phyloP scores from a whole-genome alignment of 495 filamentous ascomycete species.

The Aspergillus heteromorphus region DNA sequence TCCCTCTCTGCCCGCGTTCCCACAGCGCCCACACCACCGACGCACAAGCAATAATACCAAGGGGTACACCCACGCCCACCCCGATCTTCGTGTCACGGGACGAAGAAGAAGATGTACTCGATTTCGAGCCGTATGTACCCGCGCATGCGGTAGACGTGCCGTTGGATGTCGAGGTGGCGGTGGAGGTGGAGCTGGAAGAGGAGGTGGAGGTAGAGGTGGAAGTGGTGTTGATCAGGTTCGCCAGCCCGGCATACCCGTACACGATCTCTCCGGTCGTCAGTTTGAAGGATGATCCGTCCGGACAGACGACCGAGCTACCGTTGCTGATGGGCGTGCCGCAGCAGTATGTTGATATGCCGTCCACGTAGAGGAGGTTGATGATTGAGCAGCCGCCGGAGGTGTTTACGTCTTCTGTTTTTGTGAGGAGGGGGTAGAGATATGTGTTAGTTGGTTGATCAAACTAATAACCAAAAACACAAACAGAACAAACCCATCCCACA shows the following conservation, averaged over 20 bases:
- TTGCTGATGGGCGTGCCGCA: conserved; percentile 21
- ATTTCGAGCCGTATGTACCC: no score
- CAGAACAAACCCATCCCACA: not conserved
- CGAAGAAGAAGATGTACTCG: conserved; percentile 25
- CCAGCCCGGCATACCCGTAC: conserved; percentile 17
- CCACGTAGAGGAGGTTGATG: conserved; percentile 16
- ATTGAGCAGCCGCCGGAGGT: conserved; percentile 21
- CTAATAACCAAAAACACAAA: no score
- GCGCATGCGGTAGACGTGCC: no score
- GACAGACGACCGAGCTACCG: conserved; percentile 15
- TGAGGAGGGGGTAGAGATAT: no score
- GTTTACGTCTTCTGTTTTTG: conserved; percentile 10
- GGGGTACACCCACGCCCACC: conserved; percentile 23
- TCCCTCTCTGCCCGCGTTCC: conserved; percentile 7
- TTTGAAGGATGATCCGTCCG: conserved; percentile 16
- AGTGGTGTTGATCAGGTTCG: conserved; percentile 13
- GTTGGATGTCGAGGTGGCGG: conserved; percentile 26
- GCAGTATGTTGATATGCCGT: conserved; percentile 24
- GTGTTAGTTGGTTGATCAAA: no score
- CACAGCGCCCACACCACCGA: conserved; percentile 24
- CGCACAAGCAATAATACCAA: conserved; percentile 26
- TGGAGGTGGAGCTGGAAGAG: conserved; percentile 23
- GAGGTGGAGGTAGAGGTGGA: conserved; percentile 20
- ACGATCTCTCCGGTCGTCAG: conserved; percentile 15
- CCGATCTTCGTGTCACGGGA: conserved; percentile 17